phyloP scores from a whole-genome alignment of 257 asterid species.

The Anisodus tanguticus region DNA sequence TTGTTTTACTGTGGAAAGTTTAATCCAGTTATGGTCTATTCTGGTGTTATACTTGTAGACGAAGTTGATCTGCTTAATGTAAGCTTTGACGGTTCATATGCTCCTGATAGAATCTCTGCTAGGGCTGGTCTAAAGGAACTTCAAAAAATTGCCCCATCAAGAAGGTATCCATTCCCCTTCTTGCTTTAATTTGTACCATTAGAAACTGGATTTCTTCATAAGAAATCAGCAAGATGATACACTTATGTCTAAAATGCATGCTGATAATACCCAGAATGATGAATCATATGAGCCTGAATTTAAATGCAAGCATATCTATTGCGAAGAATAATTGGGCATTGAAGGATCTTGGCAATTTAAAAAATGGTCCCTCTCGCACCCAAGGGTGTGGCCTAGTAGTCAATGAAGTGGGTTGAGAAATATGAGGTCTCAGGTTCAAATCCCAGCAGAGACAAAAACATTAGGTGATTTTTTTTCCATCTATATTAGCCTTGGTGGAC shows the following conservation, averaged over 20 bases:
- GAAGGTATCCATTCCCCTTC: constrained; percentile 56
- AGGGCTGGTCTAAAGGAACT: constrained; percentile 90
- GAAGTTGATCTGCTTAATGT: constrained; percentile 93
- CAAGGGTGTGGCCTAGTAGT: too few species aligned
- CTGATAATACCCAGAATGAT: background rate
- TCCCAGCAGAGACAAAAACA: too few species aligned
- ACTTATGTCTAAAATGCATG: constrained; percentile 17
- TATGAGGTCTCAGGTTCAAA: too few species aligned
- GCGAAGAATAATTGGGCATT: background rate
- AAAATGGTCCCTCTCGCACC: background rate
- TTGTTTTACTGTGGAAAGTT: background rate
- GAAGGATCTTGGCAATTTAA: background rate
- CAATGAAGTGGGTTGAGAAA: too few species aligned
- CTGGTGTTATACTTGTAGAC: constrained; percentile 53
- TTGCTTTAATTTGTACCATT: constrained; percentile 21
- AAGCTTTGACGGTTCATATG: constrained; percentile 85
- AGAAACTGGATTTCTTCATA: background rate
- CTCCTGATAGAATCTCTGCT: constrained; percentile 95
- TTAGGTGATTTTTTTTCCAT: too few species aligned
- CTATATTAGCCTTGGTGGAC: too few species aligned
- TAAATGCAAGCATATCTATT: background rate
- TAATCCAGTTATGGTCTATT: constrained; percentile 34
- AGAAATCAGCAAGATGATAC: constrained; percentile 22
- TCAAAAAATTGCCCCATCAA: constrained; percentile 65
- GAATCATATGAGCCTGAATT: background rate